These are phyloP conservation scores for Parathielavia hyrcaniae DNA, from an alignment of 495 filamentous ascomycete species.

Conservation along the genomic window DNA sequence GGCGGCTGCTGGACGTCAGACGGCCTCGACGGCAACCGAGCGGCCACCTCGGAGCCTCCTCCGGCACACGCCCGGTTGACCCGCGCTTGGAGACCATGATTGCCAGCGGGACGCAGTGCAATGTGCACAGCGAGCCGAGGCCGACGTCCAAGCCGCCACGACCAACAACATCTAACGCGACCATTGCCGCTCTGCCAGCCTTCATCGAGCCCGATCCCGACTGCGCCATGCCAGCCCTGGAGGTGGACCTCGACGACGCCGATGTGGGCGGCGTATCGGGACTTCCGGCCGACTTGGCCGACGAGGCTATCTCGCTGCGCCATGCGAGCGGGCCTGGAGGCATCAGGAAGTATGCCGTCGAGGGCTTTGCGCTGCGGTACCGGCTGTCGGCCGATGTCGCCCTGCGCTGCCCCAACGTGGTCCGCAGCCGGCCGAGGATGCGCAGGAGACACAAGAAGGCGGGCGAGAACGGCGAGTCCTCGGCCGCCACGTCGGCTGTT, in stretches of 20 bases:
- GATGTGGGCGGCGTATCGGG: constrained; percentile 15
- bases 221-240: constrained; percentile 7
- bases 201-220: constrained; percentile 20
- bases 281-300: constrained; percentile 20
- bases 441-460: constrained; percentile 30
- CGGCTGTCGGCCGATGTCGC: constrained; percentile 40
- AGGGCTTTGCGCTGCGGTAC: constrained; percentile 30
- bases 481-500: constrained; percentile 20
- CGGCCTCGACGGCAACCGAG: constrained; percentile 19
- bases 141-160: constrained; percentile 14
- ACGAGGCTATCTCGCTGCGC: constrained; percentile 23
- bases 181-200: not conserved
- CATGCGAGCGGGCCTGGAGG: constrained; percentile 29
- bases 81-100: constrained; percentile 30
- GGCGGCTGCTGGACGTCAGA: constrained; percentile 7
- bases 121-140: constrained; percentile 25
- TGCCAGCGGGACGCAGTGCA: constrained; percentile 34
- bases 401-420: constrained; percentile 39
- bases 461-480: constrained; percentile 14
- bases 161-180: not conserved
- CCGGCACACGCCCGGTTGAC: constrained; percentile 21
- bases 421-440: constrained; percentile 40
- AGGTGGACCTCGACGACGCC: constrained; percentile 28
- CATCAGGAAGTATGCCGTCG: constrained; percentile 32
- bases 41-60: constrained; percentile 18